phyloP scores from a whole-genome alignment of 1,139 yeast genomes.

The Spencermartinsiella ligniputridi region DNA sequence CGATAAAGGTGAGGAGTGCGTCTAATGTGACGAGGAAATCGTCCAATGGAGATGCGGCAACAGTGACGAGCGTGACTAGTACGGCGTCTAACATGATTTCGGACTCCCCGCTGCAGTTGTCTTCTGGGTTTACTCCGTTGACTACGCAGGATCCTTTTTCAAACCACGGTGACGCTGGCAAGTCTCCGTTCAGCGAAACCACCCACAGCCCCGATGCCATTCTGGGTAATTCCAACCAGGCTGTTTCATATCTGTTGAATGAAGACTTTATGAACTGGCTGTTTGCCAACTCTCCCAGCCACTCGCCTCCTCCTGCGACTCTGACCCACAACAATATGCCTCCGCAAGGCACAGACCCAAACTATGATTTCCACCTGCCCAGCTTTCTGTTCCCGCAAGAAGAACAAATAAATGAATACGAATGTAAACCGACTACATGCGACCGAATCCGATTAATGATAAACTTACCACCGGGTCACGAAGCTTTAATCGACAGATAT shows the following conservation, averaged over 20 bases:
- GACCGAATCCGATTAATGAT: slow-evolving; percentile 14
- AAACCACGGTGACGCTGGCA: slow-evolving; percentile 15
- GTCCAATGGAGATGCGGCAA: not conserved
- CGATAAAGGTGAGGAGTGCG: not conserved
- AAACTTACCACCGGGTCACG: slow-evolving; percentile 11
- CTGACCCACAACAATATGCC: slow-evolving; percentile 1
- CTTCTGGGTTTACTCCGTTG: not conserved
- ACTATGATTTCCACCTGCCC: slow-evolving; percentile 3
- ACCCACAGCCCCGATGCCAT: slow-evolving; percentile 16
- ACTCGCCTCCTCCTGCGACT: slow-evolving; percentile 1
- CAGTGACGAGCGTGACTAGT: not conserved
- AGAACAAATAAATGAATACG: not conserved
- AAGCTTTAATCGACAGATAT: slow-evolving; percentile 18
- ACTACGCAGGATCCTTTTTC: slow-evolving; percentile 8
- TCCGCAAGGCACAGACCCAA: not conserved
- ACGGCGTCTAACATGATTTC: not conserved
- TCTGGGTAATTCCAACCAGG: slow-evolving; percentile 24
- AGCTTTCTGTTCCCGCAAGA: slow-evolving; percentile 1
- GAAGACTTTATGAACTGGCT: slow-evolving; percentile 27
- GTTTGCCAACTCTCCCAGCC: slow-evolving; percentile 10
- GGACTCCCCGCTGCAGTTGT: not conserved
- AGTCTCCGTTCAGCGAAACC: slow-evolving; percentile 11
- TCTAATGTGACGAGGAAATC: not conserved
- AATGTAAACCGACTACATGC: slow-evolving; percentile 15
- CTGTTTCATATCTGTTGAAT: slow-evolving; percentile 22